Evolutionary conservation across 2,329 filamentous ascomycete genomes (phyloP), one percentile per base, ranked within the genome.

Genomic region (Nemania serpens): DNA sequence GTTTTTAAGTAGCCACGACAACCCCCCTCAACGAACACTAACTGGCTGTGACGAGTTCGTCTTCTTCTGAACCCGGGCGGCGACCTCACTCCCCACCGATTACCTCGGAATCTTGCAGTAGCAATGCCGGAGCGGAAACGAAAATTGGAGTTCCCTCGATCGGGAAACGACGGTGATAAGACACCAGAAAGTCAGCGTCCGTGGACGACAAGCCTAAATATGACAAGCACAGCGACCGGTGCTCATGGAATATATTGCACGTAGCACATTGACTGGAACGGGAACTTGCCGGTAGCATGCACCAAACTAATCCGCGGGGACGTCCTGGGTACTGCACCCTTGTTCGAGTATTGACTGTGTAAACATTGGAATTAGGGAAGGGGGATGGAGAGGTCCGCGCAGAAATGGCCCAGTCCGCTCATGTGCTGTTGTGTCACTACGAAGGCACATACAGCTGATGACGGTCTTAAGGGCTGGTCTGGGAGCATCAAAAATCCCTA

Each of bases 31-130:
- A 34, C 25, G 42, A 36, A 7, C 25, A 29, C 25, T 29, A 3
- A 41, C 54, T 58, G 29, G 25, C n/a, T 25, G 36, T 45, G 45
- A 36, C 48, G 25, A 45, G 37, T 46, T 29, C 29, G 36, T 46
- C 22, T 12, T 47, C 42, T 36, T 25, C 46, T 12, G 3, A 39
- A 42, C 18, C 17, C 55, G 58, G 55, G 52, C 50, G 41, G 46
- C 59, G 46, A 59, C 62, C 12, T 39, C 33, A 12, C 22, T 52
- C 37, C 33, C 37, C 34, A 36, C 29, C 41, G 50, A 59, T 50
- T 43, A 20, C 33, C 54, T 63, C 63, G 64, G 61, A 45, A 58
- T 45, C 53, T 34, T 60, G 61, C 64, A 62, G 58, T 34, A 46
- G 36, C 34, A 52, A 49, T 48, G 41, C 52, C 17, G 36, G 9